phyloP scores from a whole-genome alignment of 2,329 filamentous ascomycete genomes.

The Sphaerulina vaccinii region DNA sequence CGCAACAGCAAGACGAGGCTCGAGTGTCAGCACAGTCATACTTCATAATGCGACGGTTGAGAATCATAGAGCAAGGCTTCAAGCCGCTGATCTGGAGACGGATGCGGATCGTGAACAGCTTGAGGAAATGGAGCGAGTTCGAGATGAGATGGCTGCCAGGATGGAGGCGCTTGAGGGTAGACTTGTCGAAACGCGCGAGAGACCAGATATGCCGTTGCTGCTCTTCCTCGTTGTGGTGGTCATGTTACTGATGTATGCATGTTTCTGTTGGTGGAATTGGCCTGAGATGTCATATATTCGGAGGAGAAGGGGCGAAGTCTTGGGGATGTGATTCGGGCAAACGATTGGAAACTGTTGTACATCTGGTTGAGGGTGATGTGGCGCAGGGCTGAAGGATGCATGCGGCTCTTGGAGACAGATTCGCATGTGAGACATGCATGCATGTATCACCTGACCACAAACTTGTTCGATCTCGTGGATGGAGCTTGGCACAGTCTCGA shows the following conservation, averaged over 20 bases:
- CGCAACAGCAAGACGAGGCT: background rate
- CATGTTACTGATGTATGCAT: conserved; percentile 7
- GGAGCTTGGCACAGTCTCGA: too few relatives aligned
- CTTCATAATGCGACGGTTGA: background rate
- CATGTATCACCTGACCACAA: too few relatives aligned
- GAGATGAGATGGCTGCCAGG: background rate
- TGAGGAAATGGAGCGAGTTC: background rate
- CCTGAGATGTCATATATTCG: conserved; percentile 20
- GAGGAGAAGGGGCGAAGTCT: conserved; percentile 9
- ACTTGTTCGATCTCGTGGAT: too few relatives aligned
- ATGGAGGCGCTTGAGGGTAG: background rate
- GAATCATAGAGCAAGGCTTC: background rate
- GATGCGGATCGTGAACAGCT: background rate
- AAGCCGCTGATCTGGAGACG: background rate
- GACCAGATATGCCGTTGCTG: background rate
- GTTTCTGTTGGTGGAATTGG: conserved; percentile 11
- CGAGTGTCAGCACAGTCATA: background rate
- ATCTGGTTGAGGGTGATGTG: too few relatives aligned
- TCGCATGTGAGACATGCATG: too few relatives aligned
- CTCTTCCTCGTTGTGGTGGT: background rate
- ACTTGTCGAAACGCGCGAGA: background rate
- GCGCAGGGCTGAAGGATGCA: too few relatives aligned
- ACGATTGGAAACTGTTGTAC: too few relatives aligned
- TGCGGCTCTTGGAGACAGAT: too few relatives aligned
- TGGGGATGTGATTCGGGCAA: conserved; percentile 3